Base-by-base conservation (phyloP, 768 basidiomycete species). In the Boletellus ananiceps region DNA sequence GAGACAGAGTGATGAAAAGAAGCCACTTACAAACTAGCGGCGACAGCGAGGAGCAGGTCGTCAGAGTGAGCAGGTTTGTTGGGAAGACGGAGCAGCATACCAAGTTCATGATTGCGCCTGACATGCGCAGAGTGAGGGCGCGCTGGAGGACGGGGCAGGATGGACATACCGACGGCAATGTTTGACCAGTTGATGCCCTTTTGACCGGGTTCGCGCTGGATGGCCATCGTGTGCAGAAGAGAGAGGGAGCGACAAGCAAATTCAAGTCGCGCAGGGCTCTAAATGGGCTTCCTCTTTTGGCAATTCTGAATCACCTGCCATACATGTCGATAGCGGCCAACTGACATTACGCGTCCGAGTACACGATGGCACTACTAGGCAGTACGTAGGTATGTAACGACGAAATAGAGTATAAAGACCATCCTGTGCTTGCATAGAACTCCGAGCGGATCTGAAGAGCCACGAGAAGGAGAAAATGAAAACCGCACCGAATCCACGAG, bases 31-130 rank as follows among this genome's bases (percentile, higher is more conserved):
- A 63, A 82, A 82, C 81, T 79, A 45, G 35, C 15, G 14, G 37
- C 25, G 33, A 47, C 32, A 29, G 33, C 6, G 27, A 44, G 44
- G 50, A 23, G n/a, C 19, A 46, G 36, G 23, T 16, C 16, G 44
- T 54, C 41, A 59, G 31, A 47, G 46, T 49, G 48, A 49, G 52
- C 23, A 32, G 21, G 35, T 44, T 25, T 36, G n/a, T n/a, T 46
- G 23, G 23, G 23, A 38, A 72, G 52, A 74, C 64, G 57, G 27
- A 71, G 66, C 69, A 55, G 59, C 61, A 14, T 74, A 95, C 93
- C 89, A 99, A 89, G 78, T 97, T 97, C 95, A 98, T 97, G 64
- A 96, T 92, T 52, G 75, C 94, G 72, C 94, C 93, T 93, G 56
- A 50, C 36, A 44, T 29, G 51, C 33, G 50, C 46, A 14, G 31